Evolutionary conservation across 192 early-diverging fungal species (phyloP), one percentile per base, ranked within the genome.

Genomic region (Mortierella antarctica): DNA sequence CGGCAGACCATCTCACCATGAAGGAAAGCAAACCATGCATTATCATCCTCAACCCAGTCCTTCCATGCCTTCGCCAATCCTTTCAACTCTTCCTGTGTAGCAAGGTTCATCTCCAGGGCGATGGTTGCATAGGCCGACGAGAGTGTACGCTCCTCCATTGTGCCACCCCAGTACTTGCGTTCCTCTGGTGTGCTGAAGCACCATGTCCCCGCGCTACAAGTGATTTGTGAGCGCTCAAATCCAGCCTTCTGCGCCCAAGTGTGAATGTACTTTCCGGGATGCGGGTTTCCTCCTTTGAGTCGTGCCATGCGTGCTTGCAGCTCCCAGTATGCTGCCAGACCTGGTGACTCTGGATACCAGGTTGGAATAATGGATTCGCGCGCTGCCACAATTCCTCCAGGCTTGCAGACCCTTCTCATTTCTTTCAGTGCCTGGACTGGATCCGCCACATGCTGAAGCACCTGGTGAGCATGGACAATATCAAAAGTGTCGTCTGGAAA

Each of bases 301-400:
- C 39, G 57, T 1, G 17, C 67, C 56, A 69, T 69, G 57, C 57
- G 55, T 1, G 57, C 60, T 56, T 13, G 14, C 47, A 60, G 7
- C 3, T 69, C 67, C 67, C 67, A 69, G 40, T 21, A 69, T 5
- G 9, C 14, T 10, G 47, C 57, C 48, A 69, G n/a, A 15, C 67
- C 67, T 60, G n/a, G 46, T 12, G 67, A 69, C 57, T 69, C 57
- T 6, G 67, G 67, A 48, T 69, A 69, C 67, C 67, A 69, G 7
- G 20, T 45, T 31, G 18, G 9, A 4, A 11, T 44, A 46, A 46
- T 46, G 6, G 67, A 69, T 48, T 69, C 67, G 48, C 67, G 67
- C 4, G 40, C 67, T 44, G 67, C 67, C 20, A 69, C 57, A 60
- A 69, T 60, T 0, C 67, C 67, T 51, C 67, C 66, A 49, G 9